A percentile compares a stretch with the other conserved stretches of the same genome.
Evolutionary conservation across 2,329 filamentous ascomycete species (phyloP).

Genomic region (Arthrobotrys iridis): DNA sequence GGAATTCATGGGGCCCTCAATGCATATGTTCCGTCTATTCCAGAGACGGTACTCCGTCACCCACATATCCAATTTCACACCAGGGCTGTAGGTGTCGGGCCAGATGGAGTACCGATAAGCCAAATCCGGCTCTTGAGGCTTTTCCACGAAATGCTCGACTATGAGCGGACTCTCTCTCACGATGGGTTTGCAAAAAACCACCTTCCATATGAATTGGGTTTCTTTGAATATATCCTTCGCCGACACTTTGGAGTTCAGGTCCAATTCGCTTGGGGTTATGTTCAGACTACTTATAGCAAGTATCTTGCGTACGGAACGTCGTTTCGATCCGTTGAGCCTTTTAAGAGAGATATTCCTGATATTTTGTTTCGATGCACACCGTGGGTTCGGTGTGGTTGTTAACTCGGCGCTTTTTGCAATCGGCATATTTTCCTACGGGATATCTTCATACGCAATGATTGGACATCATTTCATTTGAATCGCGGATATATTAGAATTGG

Average conservation of each 20-base stretch:
- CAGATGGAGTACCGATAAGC: not conserved
- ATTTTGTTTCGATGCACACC: not conserved
- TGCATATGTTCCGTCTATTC: conserved; percentile 1
- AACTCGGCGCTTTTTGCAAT: too few relatives aligned
- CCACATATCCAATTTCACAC: conserved; percentile 10
- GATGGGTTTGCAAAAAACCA: not conserved
- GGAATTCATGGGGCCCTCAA: conserved; percentile 30
- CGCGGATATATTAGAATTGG: too few relatives aligned
- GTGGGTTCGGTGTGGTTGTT: too few relatives aligned
- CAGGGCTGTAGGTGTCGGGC: not conserved
- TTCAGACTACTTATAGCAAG: conserved; percentile 11
- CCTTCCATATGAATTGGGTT: conserved; percentile 43
- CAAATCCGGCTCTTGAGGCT: conserved; percentile 12
- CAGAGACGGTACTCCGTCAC: not conserved
- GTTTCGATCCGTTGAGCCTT: conserved; percentile 18
- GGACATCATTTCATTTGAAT: too few relatives aligned
- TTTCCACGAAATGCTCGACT: conserved; percentile 9
- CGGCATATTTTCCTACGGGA: too few relatives aligned
- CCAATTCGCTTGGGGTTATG: conserved; percentile 33
- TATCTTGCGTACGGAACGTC: conserved; percentile 22
- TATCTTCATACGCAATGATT: too few relatives aligned
- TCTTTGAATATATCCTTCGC: conserved; percentile 30
- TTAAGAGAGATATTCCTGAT: conserved; percentile 20
- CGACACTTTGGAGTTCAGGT: conserved; percentile 20
- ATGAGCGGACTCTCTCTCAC: not conserved